Conservation (phyloP, 2,329 filamentous ascomycete species). For the Fusarium equiseti region DNA sequence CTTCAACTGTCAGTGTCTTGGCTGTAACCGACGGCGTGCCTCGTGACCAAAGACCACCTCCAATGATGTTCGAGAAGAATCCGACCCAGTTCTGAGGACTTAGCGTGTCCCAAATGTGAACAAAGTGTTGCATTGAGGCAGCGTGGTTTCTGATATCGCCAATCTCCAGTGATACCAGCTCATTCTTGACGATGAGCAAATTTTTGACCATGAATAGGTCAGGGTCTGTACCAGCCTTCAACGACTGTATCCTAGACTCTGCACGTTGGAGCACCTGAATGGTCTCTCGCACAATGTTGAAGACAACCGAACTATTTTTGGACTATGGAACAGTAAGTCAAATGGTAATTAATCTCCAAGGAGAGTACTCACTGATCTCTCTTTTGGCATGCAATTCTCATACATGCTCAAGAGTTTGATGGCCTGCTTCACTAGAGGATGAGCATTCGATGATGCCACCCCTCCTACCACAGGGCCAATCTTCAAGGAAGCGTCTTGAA, state of each 20-base stretch:
- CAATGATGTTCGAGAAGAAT: conserved; percentile 70
- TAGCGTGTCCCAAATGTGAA: conserved; percentile 73
- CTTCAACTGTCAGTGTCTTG: conserved; percentile 61
- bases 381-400: conserved; percentile 73
- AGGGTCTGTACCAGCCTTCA: conserved; percentile 73
- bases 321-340: conserved; percentile 43
- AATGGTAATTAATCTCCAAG: not conserved
- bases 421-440: conserved; percentile 68
- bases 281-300: conserved; percentile 87
- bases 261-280: conserved; percentile 85
- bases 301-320: conserved; percentile 67
- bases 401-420: conserved; percentile 71
- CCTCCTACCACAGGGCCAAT: conserved; percentile 63
- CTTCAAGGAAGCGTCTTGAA: conserved; percentile 62
- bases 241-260: conserved; percentile 75
- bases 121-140: conserved; percentile 69
- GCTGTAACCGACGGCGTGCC: conserved; percentile 53
- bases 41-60: conserved; percentile 64
- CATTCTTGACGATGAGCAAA: conserved; percentile 92
- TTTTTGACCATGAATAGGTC: conserved; percentile 96
- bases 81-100: conserved; percentile 69
- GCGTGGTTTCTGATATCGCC: conserved; percentile 70
- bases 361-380: conserved; percentile 65
- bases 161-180: conserved; percentile 96
- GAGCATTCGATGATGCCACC: conserved; percentile 67